Evolutionary conservation across 805 yeast genomes (phyloP).

Genomic region (Starmerella kuoi): DNA sequence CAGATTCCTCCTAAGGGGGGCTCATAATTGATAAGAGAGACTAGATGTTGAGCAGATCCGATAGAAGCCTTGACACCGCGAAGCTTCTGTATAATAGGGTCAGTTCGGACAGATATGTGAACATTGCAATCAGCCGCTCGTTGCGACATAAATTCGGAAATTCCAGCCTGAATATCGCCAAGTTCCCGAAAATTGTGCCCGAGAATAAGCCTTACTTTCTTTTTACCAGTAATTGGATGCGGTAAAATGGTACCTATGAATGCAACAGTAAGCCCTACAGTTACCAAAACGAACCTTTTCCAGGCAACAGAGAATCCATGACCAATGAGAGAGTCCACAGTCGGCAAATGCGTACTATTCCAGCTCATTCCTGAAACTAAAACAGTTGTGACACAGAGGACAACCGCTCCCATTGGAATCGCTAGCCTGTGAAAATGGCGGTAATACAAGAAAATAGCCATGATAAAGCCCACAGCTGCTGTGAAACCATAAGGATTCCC

Average conservation of each 20-base stretch:
- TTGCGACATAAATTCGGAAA: constrained; percentile 24
- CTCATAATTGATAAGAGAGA: constrained; percentile 22
- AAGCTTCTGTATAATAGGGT: constrained; percentile 14
- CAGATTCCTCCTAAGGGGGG: constrained; percentile 28
- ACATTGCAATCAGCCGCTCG: constrained; percentile 19
- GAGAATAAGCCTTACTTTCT: constrained; percentile 21
- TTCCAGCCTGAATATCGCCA: constrained; percentile 24
- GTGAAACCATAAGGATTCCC: constrained; percentile 28
- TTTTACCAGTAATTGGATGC: constrained; percentile 26
- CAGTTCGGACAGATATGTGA: constrained; percentile 19
- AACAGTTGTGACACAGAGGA: constrained; percentile 22
- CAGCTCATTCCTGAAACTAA: constrained; percentile 26
- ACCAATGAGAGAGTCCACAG: constrained; percentile 12
- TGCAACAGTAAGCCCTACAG: constrained; percentile 24
- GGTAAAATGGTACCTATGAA: constrained; percentile 26
- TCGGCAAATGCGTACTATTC: constrained; percentile 15
- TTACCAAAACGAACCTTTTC: constrained; percentile 26
- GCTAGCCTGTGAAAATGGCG: constrained; percentile 24
- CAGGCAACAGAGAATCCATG: constrained; percentile 27
- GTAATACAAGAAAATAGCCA: constrained; percentile 19
- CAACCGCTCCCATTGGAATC: constrained; percentile 25
- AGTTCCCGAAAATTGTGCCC: constrained; percentile 18
- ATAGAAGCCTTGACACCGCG: constrained; percentile 14
- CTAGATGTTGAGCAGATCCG: constrained; percentile 1
- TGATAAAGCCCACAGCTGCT: constrained; percentile 20